Percentiles rank a stretch among this genome's conserved stretches.
These are phyloP conservation scores for Psidium guajava DNA, from an alignment of 345 rosid species.

Conservation along the genomic window DNA sequence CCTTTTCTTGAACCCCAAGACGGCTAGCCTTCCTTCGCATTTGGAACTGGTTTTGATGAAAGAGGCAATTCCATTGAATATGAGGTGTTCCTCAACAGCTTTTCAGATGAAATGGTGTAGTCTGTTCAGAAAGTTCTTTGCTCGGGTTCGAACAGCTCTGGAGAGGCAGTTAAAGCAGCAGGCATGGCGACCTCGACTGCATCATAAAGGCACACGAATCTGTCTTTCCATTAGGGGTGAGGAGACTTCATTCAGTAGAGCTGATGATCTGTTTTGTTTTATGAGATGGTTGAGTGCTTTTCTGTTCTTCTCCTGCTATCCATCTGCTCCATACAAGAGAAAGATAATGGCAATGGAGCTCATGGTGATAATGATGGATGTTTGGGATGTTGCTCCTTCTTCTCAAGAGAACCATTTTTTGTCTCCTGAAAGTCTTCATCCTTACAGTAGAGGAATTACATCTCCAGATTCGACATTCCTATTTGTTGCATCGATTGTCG, in stretches of 20 bases:
- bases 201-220: constrained; percentile 4
- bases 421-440: constrained; percentile 42
- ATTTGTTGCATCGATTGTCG: constrained; percentile 81
- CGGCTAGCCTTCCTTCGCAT: constrained; percentile 72
- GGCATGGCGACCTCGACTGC: constrained; percentile 45
- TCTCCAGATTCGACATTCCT: constrained; percentile 67
- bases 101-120: constrained; percentile 99
- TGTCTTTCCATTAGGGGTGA: constrained; percentile 14
- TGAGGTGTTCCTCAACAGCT: constrained; percentile 87
- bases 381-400: constrained; percentile 58
- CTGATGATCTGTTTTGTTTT: constrained; percentile 64
- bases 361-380: constrained; percentile 63
- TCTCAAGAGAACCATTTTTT: constrained; percentile 22
- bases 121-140: constrained; percentile 82
- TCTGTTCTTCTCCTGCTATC: constrained; percentile 81
- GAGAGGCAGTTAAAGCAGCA: constrained; percentile 85
- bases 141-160: constrained; percentile 79
- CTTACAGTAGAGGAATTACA: constrained; percentile 52
- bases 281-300: constrained; percentile 87
- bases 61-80: constrained; percentile 84
- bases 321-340: constrained; percentile 91
- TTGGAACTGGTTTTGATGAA: constrained; percentile 73
- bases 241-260: constrained; percentile 30
- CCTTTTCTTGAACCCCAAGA: constrained; percentile 87
- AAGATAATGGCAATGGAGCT: constrained; percentile 96